These are phyloP conservation scores for Aspergillus luchuensis DNA, from an alignment of 2,329 filamentous ascomycete species.

Conservation along the genomic window DNA sequence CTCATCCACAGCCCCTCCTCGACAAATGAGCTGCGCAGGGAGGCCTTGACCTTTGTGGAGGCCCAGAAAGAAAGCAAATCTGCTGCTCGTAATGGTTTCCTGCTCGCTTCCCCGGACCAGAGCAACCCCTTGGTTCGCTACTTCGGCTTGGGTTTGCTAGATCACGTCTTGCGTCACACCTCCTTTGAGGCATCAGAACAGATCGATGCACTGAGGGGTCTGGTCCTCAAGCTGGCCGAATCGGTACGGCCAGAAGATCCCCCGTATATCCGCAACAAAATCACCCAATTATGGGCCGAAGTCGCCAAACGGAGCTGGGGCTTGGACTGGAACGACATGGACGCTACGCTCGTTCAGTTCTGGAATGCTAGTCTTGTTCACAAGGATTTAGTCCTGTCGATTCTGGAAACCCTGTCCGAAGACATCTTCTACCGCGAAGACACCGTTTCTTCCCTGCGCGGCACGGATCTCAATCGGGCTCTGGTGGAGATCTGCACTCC, in stretches of 20 bases:
- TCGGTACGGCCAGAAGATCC: constrained; percentile 72
- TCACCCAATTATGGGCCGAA: constrained; percentile 92
- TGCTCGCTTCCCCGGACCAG: constrained; percentile 71
- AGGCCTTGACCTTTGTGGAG: constrained; percentile 85
- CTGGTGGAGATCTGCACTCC: constrained; percentile 95
- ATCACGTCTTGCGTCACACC: constrained; percentile 82
- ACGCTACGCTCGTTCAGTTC: constrained; percentile 74
- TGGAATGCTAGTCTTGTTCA: constrained; percentile 69
- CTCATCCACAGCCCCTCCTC: constrained; percentile 83
- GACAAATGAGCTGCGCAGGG: constrained; percentile 75
- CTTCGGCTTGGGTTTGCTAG: constrained; percentile 88
- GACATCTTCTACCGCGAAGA: constrained; percentile 94
- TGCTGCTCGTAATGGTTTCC: constrained; percentile 82
- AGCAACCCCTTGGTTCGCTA: constrained; percentile 85
- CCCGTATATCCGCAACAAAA: constrained; percentile 85
- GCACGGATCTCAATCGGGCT: constrained; percentile 80
- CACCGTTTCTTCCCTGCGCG: constrained; percentile 77
- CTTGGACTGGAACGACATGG: constrained; percentile 94
- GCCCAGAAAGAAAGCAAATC: constrained; percentile 75
- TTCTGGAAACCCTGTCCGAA: constrained; percentile 89
- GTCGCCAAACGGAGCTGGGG: constrained; percentile 91
- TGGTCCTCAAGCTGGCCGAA: constrained; percentile 78
- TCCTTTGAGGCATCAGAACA: constrained; percentile 72
- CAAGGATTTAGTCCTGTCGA: constrained; percentile 83
- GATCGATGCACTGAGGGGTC: constrained; percentile 67